Evolutionary conservation across 129 eudicot genomes (phyloP), one percentile per base, ranked within the genome.

Genomic region (Flaveria robusta): DNA sequence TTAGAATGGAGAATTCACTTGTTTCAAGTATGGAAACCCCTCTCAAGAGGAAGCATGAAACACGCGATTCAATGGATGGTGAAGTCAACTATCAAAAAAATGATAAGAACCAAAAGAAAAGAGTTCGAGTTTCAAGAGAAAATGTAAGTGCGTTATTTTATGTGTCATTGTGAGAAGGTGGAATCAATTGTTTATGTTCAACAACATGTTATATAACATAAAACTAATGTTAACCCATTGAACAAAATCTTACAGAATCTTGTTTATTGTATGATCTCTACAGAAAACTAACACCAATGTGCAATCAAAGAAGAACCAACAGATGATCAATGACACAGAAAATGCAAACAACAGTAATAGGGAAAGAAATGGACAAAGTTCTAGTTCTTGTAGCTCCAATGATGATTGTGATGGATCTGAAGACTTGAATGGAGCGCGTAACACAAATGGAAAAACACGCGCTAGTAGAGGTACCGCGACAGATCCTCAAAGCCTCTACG

Each of bases 401-500:
- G 91, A 88, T 67, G 91, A 86, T 64, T 73, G 84, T 24, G 83
- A 82, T 85, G 92, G 82, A 56, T 86, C 88, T 71, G 90, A 83
- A 68, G 91, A 93, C 29, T 19, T 76, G 34, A 77, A 78, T 72
- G 77, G 76, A 24, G 77, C 76, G 39, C 59, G 51, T 24, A 86
- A 87, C 68, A 68, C 83, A 1, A 86, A 85, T 27, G 88, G 87
- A 4, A 93, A 93, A 81, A 77, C 90, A 24, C 86, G 87, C 74
- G 97, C 99, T 15, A 64, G 83, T 67, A 85, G 97, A 77, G 98
- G 98, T 16, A 63, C 91, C 19, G 97, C 98, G 7, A 91, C 96
- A 23, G 99, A 94, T 68, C 96, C 99, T 1, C 99, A 94, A 75
- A 94, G 99, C 80, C 93, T 94, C 39, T 91, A 94, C 66, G 99